Base-by-base conservation (phyloP, 225 moss, liverwort and hornwort genomes). In the Bryoerythrophyllum caledonicum region DNA sequence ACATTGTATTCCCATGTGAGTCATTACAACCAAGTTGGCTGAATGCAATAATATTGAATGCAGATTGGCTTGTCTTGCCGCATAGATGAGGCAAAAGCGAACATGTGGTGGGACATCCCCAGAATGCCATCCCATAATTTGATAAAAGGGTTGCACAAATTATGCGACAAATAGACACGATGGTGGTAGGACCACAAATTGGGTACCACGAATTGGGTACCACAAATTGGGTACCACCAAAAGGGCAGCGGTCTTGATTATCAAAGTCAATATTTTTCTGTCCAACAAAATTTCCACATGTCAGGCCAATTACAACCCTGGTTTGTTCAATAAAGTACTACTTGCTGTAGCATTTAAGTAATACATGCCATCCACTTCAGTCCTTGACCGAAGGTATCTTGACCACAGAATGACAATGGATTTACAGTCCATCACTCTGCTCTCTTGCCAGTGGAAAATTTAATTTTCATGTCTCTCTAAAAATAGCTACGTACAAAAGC, bases 201-300 rank as follows among this genome's bases (percentile, higher is more conserved):
- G 67, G 46, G 72, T 15, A 52, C 57, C 34, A 61, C 67, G 3
- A 32, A n/a, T n/a, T n/a, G n/a, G n/a, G n/a, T n/a, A 24, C 76
- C 80, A 21, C 79, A 68, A 26, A 63, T 48, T 59, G 67, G 46
- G 72, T 15, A 52, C 57, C 34, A 61, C 67, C 0, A 15, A 71
- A 20, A 34, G 34, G 32, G n/a, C 2, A 0, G 30, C 19, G 3
- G 6, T 6, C 40, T 71, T 59, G 26, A 76, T 40, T 37, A 41
- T 49, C 34, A 24, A 68, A 73, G 83, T 83, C 80, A 68, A 80
- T 32, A 80, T 34, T 63, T 69, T 76, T 57, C 72, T 59, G 69
- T 59, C 83, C 64, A 80, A 49, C 68, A 0, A 64, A 0, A 40
- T 51, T 63, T 69, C 5, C 0, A 15, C 44, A 6, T 83, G 83